phyloP scores from a whole-genome alignment of 2,329 filamentous ascomycete genomes.

The Hypoxylon sp. region DNA sequence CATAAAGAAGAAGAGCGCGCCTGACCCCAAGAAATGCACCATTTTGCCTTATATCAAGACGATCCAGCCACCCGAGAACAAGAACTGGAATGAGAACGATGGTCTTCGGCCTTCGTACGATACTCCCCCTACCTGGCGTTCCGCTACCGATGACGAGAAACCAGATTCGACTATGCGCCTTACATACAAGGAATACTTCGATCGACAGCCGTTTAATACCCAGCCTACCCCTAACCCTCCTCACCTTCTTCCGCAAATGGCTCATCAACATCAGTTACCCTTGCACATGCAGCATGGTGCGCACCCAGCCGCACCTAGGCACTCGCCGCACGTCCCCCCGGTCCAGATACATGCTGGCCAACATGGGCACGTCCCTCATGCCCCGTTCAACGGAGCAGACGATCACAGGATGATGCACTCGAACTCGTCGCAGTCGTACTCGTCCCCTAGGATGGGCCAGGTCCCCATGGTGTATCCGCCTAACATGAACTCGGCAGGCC shows the following conservation, averaged over 20 bases:
- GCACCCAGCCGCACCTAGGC: conserved; percentile 74
- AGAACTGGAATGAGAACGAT: conserved; percentile 79
- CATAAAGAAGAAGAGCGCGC: conserved; percentile 76
- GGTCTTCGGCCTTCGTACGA: conserved; percentile 88
- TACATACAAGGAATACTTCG: conserved; percentile 84
- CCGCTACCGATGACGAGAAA: conserved; percentile 77
- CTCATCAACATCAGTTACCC: conserved; percentile 86
- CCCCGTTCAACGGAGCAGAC: conserved; percentile 78
- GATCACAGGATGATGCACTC: conserved; percentile 91
- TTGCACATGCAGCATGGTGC: conserved; percentile 82
- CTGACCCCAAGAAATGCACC: conserved; percentile 76
- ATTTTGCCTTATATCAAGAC: conserved; percentile 67
- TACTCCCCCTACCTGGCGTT: conserved; percentile 87
- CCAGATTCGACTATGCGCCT: conserved; percentile 70
- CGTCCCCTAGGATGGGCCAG: conserved; percentile 82
- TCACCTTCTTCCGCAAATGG: conserved; percentile 77
- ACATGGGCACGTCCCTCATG: conserved; percentile 73
- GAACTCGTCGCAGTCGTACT: conserved; percentile 84
- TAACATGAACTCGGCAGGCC: conserved; percentile 74
- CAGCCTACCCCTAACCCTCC: conserved; percentile 76
- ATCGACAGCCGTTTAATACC: conserved; percentile 70
- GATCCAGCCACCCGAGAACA: conserved; percentile 63
- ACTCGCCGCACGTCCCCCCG: conserved; percentile 79
- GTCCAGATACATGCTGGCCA: conserved; percentile 82
- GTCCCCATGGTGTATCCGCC: conserved; percentile 76